phyloP scores from a whole-genome alignment of 768 basidiomycete species.

The Phaeotremella fagi region DNA sequence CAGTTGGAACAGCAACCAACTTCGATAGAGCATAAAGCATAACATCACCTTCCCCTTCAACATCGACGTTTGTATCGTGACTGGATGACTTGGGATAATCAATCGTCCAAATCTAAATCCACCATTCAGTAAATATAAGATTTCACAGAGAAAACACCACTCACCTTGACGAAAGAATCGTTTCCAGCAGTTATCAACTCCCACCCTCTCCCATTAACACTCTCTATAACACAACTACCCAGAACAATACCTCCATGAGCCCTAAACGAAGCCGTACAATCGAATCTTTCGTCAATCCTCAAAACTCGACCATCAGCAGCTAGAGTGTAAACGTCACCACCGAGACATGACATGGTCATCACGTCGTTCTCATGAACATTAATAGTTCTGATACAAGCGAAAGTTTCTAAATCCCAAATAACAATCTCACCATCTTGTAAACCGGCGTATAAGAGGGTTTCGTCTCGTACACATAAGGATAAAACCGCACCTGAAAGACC shows the following conservation, averaged over 20 bases:
- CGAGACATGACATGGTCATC: conserved; percentile 68
- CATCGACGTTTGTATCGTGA: conserved; percentile 20
- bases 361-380: conserved; percentile 86
- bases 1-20: conserved; percentile 80
- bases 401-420: conserved; percentile 85
- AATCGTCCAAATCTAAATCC: conserved; percentile 51
- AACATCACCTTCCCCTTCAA: conserved; percentile 55
- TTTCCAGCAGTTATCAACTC: conserved; percentile 73
- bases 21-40: conserved; percentile 74
- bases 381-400: conserved; percentile 76
- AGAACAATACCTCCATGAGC: conserved; percentile 78
- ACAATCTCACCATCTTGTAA: conserved; percentile 91
- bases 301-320: conserved; percentile 63
- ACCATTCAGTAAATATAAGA: not conserved
- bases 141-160: conserved; percentile 5
- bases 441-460: conserved; percentile 82
- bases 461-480: conserved; percentile 62
- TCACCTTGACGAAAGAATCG: conserved; percentile 77
- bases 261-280: conserved; percentile 75
- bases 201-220: conserved; percentile 45
- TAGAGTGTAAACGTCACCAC: conserved; percentile 55
- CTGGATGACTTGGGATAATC: conserved; percentile 22
- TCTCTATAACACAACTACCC: conserved; percentile 62
- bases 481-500: conserved; percentile 66
- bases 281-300: conserved; percentile 79